Evolutionary conservation across 2,329 filamentous ascomycete genomes (phyloP).

Genomic region (Fusarium sp.): DNA sequence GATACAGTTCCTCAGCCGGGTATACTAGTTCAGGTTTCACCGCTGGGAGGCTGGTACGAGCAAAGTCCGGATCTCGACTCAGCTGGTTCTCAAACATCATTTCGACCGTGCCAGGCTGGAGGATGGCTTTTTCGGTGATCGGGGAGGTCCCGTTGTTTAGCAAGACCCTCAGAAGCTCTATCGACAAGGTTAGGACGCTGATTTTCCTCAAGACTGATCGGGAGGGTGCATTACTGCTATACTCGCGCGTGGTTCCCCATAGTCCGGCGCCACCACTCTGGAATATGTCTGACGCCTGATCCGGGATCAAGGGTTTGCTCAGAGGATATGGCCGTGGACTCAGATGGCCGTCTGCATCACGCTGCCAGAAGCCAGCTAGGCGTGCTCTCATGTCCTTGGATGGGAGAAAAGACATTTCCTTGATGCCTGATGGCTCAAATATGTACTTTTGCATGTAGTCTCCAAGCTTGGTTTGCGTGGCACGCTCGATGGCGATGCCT

Average conservation of each 20-base stretch:
- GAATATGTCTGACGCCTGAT: neutral
- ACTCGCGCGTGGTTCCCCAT: neutral
- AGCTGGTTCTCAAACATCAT: neutral
- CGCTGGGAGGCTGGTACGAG: neutral
- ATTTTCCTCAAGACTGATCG: neutral
- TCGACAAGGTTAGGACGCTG: neutral
- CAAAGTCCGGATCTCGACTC: neutral
- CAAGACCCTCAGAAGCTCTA: neutral
- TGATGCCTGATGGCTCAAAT: neutral
- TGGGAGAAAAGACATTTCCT: neutral
- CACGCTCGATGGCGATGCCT: neutral
- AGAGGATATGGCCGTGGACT: neutral
- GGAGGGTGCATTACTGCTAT: neutral
- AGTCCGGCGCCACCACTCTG: neutral
- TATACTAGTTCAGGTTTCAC: neutral
- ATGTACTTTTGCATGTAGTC: neutral
- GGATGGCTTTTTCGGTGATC: neutral
- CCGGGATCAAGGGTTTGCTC: neutral
- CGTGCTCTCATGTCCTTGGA: neutral
- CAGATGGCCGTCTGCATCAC: neutral
- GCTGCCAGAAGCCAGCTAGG: neutral
- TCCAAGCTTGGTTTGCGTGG: neutral
- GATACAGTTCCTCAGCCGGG: neutral
- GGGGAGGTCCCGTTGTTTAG: neutral
- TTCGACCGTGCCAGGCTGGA: neutral